Evolutionary conservation across 1,284 basidiomycete species (phyloP).

Genomic region (Ceratorhiza oryzae-sativae): DNA sequence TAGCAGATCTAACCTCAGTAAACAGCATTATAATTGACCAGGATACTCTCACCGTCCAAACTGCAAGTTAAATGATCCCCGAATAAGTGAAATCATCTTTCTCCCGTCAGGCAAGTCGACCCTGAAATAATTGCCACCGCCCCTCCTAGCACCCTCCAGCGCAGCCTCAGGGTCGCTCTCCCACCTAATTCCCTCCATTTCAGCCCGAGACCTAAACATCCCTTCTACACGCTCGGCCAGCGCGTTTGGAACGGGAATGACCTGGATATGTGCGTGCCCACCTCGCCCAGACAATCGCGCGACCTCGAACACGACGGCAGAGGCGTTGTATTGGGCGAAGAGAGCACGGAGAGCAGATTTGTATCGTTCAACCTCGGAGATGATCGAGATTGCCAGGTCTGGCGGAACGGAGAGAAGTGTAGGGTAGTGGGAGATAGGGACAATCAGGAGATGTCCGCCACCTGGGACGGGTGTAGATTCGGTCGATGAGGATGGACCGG

Average conservation of each 20-base stretch:
- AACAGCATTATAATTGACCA: constrained; percentile 39
- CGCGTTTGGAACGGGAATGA: constrained; percentile 76
- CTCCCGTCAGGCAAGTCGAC: constrained; percentile 89
- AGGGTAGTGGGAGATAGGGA: constrained; percentile 77
- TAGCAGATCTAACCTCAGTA: constrained; percentile 16
- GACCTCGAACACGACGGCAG: constrained; percentile 86
- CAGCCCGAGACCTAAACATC: constrained; percentile 73
- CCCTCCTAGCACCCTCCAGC: constrained; percentile 58
- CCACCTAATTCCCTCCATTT: constrained; percentile 67
- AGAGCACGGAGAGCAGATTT: constrained; percentile 75
- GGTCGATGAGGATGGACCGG: constrained; percentile 58
- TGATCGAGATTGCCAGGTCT: constrained; percentile 75
- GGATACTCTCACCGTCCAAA: constrained; percentile 81
- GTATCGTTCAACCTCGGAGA: constrained; percentile 82
- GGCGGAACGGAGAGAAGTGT: constrained; percentile 72
- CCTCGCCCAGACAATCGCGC: constrained; percentile 81
- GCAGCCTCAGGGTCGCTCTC: constrained; percentile 70
- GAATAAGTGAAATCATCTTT: constrained; percentile 84
- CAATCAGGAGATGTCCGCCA: constrained; percentile 90
- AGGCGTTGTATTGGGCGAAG: constrained; percentile 73
- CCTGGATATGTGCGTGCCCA: constrained; percentile 93
- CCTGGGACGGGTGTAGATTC: constrained; percentile 73
- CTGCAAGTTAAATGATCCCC: constrained; percentile 84
- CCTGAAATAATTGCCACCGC: constrained; percentile 78
- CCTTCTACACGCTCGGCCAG: constrained; percentile 69